Base-by-base conservation (phyloP, 2,329 filamentous ascomycete species). In the Arthrobotrys conoides region DNA sequence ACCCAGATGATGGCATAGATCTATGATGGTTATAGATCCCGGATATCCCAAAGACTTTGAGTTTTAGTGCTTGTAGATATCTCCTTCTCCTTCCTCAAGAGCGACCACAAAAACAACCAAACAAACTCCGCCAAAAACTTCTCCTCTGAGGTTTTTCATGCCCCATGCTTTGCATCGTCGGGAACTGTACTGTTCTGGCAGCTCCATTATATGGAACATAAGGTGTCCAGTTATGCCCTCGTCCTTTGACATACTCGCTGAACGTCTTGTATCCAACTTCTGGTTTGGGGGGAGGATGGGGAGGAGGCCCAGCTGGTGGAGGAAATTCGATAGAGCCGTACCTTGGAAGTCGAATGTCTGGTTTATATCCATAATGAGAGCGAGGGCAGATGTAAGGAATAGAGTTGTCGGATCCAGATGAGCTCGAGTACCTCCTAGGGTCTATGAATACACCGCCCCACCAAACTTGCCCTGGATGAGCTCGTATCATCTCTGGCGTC, bases 341-440 rank as follows among this genome's bases (percentile, higher is more conserved):
- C 38, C 57, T 38, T 51, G 72, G 72, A 9, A 69, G 72, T 27
- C 59, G 65, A 22, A 70, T 65, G 46, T 76, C 66, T n/a, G 72
- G 65, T 18, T 22, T 44, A 48, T 76, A 76, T 22, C 72, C 72
- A 24, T 65, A 59, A 8, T 64, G 24, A 16, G 72, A 76, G 20
- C 55, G 72, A 6, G 72, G 72, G 38, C 65, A 70, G 27, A 70
- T 76, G 36, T 76, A 76, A 41, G 72, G 72, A 65, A 76, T 65
- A 1, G 48, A 41, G 9, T 30, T 24, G n/a, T 51, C 30, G 24
- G 72, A 76, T n/a, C 38, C 38, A 8, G 65, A 41, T 61, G 57
- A 41, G n/a, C 36, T 61, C 8, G 65, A 64, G 30, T 69, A 70
- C 16, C 49, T 27, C n/a, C 16, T 24, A 16, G 48, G 72, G 18